Evolutionary conservation across 257 asterid genomes (phyloP), one percentile per base, ranked within the genome.

Genomic region (Asclepias syriaca): DNA sequence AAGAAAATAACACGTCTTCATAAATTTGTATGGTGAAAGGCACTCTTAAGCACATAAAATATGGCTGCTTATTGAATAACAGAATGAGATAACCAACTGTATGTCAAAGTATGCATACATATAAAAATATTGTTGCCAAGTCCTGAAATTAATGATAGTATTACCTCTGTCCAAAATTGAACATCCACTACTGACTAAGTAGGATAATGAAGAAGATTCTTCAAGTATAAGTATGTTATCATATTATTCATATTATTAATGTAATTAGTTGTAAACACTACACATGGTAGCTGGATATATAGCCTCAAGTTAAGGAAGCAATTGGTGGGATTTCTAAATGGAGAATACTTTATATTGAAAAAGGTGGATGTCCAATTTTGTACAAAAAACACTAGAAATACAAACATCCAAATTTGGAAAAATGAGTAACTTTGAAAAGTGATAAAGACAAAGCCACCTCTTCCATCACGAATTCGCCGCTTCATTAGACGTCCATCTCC

Each of bases 401-500:
- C 48, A 43, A 8, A 43, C 48, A 43, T 43, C 48, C 48, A 43
- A 43, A 43, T 43, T 43, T 43, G 57, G 57, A 16, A 0, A 19
- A 16, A 1, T 2, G 8, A 51, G 57, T 53, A 69, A n/a, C 46
- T 6, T 70, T 24, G 3, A 68, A 68, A 13, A n/a, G 40, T 1
- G 51, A 72, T 1, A 43, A n/a, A 32, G 50, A 24, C 4, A 43
- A 54, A 46, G 21, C 39, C 27, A 50, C 99, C 99, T 88, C 95
- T 86, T 83, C 99, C 99, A 83, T 94, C 95, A 74, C 71, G 90
- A 77, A 89, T 58, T 50, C 97, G 97, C 22, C 98, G 90, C 84
- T 94, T 94, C 66, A 94, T 92, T 50, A 94, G 80, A 69, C 99
- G 95, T 66, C 99, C 99, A 84, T 94, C 99, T 21, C 99, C 99